A percentile compares a stretch with the other conserved stretches of the same genome.
phyloP scores from a whole-genome alignment of 305 asterid genomes.

The Fraxinus albicans region DNA sequence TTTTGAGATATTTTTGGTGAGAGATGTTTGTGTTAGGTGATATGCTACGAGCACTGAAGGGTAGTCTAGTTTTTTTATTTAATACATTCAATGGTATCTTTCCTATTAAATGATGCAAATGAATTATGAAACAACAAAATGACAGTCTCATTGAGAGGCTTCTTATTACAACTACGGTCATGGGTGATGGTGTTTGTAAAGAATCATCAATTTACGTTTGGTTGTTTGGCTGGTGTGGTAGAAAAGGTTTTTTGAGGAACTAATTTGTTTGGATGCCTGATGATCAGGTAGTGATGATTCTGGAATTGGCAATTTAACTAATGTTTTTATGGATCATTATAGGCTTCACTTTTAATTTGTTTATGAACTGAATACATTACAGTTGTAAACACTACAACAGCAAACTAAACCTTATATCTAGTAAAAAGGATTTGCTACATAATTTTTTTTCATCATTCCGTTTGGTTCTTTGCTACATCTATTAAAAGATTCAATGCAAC shows the following conservation, averaged over 20 bases:
- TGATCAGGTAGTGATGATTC: neutral
- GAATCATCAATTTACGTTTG: neutral
- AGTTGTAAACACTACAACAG: neutral
- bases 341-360: neutral
- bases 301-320: neutral
- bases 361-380: neutral
- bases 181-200: neutral
- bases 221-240: conserved; percentile 1
- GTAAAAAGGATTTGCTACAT: neutral
- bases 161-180: conserved; percentile 5
- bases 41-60: conserved; percentile 2
- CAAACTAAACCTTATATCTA: neutral
- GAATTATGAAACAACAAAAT: neutral
- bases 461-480: neutral
- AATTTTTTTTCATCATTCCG: neutral
- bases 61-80: neutral
- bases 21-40: neutral
- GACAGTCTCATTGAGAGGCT: conserved; percentile 3
- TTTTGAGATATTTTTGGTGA: neutral
- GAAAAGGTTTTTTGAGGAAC: conserved; percentile 14
- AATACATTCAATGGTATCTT: neutral
- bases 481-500: neutral
- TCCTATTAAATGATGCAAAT: conserved; percentile 1
- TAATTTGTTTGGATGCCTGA: conserved; percentile 9
- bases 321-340: neutral